Base-by-base conservation (phyloP, 768 basidiomycete genomes). In the Lactarius pseudohatsudake region DNA sequence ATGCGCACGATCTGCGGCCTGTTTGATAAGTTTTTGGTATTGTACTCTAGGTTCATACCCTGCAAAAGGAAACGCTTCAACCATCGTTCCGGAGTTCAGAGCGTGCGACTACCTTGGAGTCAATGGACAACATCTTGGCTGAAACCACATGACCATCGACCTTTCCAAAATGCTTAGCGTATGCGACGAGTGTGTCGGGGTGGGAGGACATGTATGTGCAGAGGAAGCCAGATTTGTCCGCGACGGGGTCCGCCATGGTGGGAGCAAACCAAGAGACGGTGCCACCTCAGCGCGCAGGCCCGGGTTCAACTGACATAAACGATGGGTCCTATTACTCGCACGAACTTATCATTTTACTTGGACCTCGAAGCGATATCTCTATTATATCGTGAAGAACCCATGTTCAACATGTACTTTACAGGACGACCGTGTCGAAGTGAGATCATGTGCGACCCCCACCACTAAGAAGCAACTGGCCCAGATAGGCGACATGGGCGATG, bases 141-240 rank as follows among this genome's bases (percentile, higher is more conserved):
- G 82, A 81, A 2, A 76, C 75, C 20, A 91, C 82, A 45, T 78
- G 78, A 34, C 82, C 81, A 26, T 78, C 71, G 13, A 91, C 81
- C 69, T 88, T 86, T 10, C 88, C 90, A 71, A 82, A 91, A 81
- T 88, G 84, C 69, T 87, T 90, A 50, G 89, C 90, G 70, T 92
- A 94, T 3, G 90, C 90, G 41, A 94, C 90, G 70, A 94, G 79
- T 1, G 92, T 93, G 73, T 93, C 91, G 0, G 89, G 89, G 72
- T 93, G 92, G 68, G 79, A 86, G 36, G 84, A 87, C 92, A 93
- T 94, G 79, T 94, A 94, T 84, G 86, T 89, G 74, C 85, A 84
- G 53, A 94, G 81, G 74, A 92, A 94, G 1, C 78, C 80, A 22
- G 91, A 91, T 71, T 88, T 90, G 13, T 85, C 85, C 15, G 88